Percentiles rank a stretch among this genome's conserved stretches.
These are phyloP conservation scores for Capronia epimyces DNA, from an alignment of 2,329 filamentous ascomycete species.

Conservation along the genomic window DNA sequence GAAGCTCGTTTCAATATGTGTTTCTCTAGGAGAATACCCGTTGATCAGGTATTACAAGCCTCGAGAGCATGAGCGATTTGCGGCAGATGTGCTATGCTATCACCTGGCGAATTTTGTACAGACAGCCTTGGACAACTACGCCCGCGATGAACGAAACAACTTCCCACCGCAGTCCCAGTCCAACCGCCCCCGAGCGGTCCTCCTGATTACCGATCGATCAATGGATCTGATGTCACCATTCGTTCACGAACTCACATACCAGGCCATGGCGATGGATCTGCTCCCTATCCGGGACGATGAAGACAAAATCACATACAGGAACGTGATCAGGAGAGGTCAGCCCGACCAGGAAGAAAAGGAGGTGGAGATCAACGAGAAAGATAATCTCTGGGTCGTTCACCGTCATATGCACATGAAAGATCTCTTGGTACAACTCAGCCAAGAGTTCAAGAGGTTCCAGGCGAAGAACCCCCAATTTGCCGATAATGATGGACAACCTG, in stretches of 20 bases:
- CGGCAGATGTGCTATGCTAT: conserved; percentile 79
- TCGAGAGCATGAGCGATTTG: conserved; percentile 62
- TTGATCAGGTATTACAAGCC: conserved; percentile 88
- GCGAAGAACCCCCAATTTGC: conserved; percentile 89
- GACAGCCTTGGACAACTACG: conserved; percentile 83
- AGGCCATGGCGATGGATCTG: conserved; percentile 95
- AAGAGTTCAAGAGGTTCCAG: conserved; percentile 88
- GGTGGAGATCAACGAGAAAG: conserved; percentile 83
- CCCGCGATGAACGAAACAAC: conserved; percentile 66
- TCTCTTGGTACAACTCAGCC: conserved; percentile 86
- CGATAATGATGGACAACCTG: conserved; percentile 62
- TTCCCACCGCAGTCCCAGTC: conserved; percentile 71
- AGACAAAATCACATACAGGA: conserved; percentile 85
- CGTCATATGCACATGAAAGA: conserved; percentile 97
- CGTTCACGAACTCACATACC: conserved; percentile 94
- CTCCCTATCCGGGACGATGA: conserved; percentile 73
- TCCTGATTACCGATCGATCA: conserved; percentile 83
- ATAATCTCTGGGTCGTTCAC: conserved; percentile 93
- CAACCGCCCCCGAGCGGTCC: conserved; percentile 69
- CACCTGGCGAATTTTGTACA: conserved; percentile 89
- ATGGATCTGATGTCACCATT: conserved; percentile 88
- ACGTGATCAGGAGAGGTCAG: conserved; percentile 68
- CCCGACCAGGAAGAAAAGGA: conserved; percentile 73
- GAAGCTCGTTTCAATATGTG: conserved; percentile 84
- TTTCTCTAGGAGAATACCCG: conserved; percentile 88